phyloP scores from a whole-genome alignment of 176 grass and related monocot genomes.

The Ampelocalamus luodianensis region DNA sequence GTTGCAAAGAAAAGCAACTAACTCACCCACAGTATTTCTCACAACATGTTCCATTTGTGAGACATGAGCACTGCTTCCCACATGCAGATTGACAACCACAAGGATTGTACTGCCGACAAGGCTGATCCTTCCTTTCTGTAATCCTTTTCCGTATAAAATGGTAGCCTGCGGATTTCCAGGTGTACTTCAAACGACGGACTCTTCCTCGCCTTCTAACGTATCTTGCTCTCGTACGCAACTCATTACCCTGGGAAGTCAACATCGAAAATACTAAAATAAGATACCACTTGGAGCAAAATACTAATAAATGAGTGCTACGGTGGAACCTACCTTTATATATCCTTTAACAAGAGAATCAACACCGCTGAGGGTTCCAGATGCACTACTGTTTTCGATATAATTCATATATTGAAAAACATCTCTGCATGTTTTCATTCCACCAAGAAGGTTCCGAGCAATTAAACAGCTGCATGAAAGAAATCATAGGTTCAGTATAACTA shows the following conservation, averaged over 20 bases:
- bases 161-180: conserved; percentile 93
- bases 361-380: conserved; percentile 66
- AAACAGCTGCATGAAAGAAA: conserved; percentile 69
- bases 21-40: conserved; percentile 95
- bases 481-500: conserved; percentile 34
- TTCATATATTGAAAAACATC: conserved; percentile 92
- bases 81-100: conserved; percentile 94
- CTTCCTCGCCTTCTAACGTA: conserved; percentile 84
- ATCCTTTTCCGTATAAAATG: conserved; percentile 96
- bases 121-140: conserved; percentile 93
- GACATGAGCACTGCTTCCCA: conserved; percentile 91
- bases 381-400: conserved; percentile 67
- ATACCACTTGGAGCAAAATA: background rate
- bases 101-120: conserved; percentile 88
- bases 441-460: conserved; percentile 90
- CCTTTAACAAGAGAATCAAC: conserved; percentile 89
- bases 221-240: conserved; percentile 73
- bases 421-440: conserved; percentile 94
- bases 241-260: conserved; percentile 58
- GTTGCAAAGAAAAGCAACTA: conserved; percentile 25
- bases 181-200: conserved; percentile 91
- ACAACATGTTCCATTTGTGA: conserved; percentile 90
- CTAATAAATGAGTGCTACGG: background rate
- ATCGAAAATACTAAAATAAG: conserved; percentile 43
- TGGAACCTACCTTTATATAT: conserved; percentile 69